Evolutionary conservation across 305 asterid genomes (phyloP), one percentile per base, ranked within the genome.

Genomic region (Rubia peregrina): DNA sequence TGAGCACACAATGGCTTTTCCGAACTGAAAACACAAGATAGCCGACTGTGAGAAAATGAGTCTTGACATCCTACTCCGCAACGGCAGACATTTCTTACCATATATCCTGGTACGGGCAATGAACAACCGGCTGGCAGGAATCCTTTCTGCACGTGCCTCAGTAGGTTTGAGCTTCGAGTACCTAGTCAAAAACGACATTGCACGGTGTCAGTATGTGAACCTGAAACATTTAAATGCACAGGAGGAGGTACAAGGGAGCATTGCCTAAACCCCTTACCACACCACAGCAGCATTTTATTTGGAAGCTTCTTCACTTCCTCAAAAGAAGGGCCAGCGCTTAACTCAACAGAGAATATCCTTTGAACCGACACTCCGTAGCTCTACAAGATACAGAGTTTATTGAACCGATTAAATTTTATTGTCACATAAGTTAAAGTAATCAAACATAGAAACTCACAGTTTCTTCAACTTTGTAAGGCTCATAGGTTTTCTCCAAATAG

Each of bases 1-100:
- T 0, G 96, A 84, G 82, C 98, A 91, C 3, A 94, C 89, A 26
- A 91, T 88, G 9, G 98, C 95, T 73, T 75, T 89, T 56, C 99
- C 99, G 46, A 91, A 89, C 99, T 94, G 80, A 26, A 22, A 17
- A 2, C 9, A 17, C 7, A 11, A n/a, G 26, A n/a, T 10, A 6
- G 14, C 49, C 5, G 19, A 48, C 21, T 7, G 40, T 40, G 1
- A 17, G 38, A 3, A n/a, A 63, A n/a, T 38, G 4, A 6, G 33
- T 16, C 21, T 4, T n/a, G 6, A 13, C 13, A 26, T 55, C 17
- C 13, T 4, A 69, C 11, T 17, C 13, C 1, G 13, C 21, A 16
- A 36, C 17, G 46, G 57, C 19, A 10, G 7, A 16, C 10, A 11
- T 21, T 3, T 57, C 80, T 61, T 76, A 89, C 98, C 97, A 90